phyloP scores from a whole-genome alignment of 495 filamentous ascomycete species.

The Penicillium macrosclerotiorum region DNA sequence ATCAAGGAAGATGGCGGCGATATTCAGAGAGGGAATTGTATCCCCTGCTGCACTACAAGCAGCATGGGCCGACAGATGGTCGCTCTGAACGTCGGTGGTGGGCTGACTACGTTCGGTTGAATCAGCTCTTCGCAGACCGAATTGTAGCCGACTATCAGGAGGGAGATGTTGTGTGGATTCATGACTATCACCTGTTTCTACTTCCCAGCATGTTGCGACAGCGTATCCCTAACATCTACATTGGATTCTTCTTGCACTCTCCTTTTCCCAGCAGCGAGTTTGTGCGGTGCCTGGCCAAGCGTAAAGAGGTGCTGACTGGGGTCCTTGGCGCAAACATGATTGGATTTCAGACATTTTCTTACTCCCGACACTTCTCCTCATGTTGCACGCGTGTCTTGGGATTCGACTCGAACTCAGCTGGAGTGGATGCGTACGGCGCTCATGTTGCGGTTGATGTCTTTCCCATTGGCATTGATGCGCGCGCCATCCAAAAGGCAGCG shows the following conservation, averaged over 20 bases:
- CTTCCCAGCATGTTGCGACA: slow-evolving; percentile 83
- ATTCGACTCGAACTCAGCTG: slow-evolving; percentile 74
- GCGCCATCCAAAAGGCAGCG: slow-evolving; percentile 64
- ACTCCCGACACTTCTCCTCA: slow-evolving; percentile 86
- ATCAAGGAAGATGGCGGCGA: slow-evolving; percentile 78
- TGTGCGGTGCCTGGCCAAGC: slow-evolving; percentile 75
- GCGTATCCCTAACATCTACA: slow-evolving; percentile 76
- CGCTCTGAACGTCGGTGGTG: slow-evolving; percentile 76
- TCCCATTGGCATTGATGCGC: slow-evolving; percentile 85
- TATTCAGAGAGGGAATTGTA: slow-evolving; percentile 90
- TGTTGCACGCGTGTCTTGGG: slow-evolving; percentile 86
- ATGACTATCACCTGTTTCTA: slow-evolving; percentile 88
- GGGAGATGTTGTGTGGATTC: slow-evolving; percentile 85
- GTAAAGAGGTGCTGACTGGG: slow-evolving; percentile 85
- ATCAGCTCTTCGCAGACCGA: slow-evolving; percentile 81
- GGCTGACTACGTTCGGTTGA: slow-evolving; percentile 85
- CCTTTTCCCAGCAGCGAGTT: slow-evolving; percentile 95
- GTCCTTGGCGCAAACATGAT: slow-evolving; percentile 87
- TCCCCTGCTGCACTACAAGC: slow-evolving; percentile 89
- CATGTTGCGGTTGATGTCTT: slow-evolving; percentile 88
- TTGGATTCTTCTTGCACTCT: slow-evolving; percentile 88
- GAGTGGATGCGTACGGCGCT: slow-evolving; percentile 83
- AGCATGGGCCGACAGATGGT: slow-evolving; percentile 82
- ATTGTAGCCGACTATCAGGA: slow-evolving; percentile 83
- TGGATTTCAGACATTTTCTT: slow-evolving; percentile 90